phyloP scores from a whole-genome alignment of 2,329 filamentous ascomycete species.

The Tolypocladium guangdongense region DNA sequence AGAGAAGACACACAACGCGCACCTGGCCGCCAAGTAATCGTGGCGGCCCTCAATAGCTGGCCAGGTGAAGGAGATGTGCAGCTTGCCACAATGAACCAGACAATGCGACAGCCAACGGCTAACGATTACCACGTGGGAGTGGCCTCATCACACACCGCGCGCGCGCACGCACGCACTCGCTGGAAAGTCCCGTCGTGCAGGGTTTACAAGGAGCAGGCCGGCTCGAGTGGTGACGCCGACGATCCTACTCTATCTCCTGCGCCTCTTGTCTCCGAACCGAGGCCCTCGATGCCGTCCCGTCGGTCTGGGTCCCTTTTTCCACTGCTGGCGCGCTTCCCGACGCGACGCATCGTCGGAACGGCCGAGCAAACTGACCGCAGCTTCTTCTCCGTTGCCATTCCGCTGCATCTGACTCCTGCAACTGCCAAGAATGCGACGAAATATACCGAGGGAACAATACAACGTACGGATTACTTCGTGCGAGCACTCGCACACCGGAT shows the following conservation, averaged over 20 bases:
- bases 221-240: not conserved
- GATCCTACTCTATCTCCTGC: not conserved
- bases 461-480: not conserved
- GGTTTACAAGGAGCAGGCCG: not conserved
- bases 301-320: not conserved
- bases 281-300: not conserved
- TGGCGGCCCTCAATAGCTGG: not conserved
- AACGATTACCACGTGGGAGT: constrained; percentile 1
- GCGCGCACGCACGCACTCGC: not conserved
- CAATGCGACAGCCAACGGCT: no score
- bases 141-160: not conserved
- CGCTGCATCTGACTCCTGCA: not conserved
- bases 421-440: not conserved
- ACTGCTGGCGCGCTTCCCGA: not conserved
- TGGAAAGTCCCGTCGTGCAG: not conserved
- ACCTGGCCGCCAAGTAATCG: not conserved
- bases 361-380: not conserved
- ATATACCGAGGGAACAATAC: not conserved
- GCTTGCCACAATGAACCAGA: no score
- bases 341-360: not conserved
- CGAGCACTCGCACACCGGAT: not conserved
- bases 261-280: not conserved
- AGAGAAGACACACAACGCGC: not conserved
- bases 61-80: not conserved
- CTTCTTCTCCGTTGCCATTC: not conserved